These are phyloP conservation scores for Boletus bicolor DNA, from an alignment of 768 basidiomycete genomes.

Conservation along the genomic window DNA sequence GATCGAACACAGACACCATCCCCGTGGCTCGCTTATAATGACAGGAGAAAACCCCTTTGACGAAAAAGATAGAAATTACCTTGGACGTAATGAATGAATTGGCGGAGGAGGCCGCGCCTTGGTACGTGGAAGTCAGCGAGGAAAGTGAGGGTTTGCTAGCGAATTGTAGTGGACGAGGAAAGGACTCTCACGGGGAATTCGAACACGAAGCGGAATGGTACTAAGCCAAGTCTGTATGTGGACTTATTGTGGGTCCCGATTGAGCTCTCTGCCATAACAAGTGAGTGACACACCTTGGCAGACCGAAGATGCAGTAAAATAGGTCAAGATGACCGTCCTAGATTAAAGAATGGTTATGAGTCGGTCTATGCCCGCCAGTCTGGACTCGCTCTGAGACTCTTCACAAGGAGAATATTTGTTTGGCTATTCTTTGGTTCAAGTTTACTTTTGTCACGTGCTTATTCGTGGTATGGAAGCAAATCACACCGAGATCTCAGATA, in stretches of 20 bases:
- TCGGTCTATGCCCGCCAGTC: conserved; percentile 23
- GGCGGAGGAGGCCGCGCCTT: conserved; percentile 74
- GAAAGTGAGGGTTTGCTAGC: background rate
- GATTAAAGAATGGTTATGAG: conserved; percentile 2
- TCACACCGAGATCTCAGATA: background rate
- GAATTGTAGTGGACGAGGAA: background rate
- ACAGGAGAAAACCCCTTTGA: conserved; percentile 3
- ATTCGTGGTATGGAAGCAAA: background rate
- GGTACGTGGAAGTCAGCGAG: conserved; percentile 14
- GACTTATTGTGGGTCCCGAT: conserved; percentile 53
- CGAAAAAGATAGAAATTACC: conserved; percentile 36
- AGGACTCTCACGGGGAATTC: conserved; percentile 27
- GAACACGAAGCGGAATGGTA: conserved; percentile 41
- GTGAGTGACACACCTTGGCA: conserved; percentile 15
- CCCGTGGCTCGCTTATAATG: conserved; percentile 24
- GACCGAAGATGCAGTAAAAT: too few species aligned
- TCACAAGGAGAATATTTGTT: conserved; percentile 22
- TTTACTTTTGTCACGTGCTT: conserved; percentile 45
- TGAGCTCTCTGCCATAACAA: conserved; percentile 34
- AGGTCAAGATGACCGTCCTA: conserved; percentile 10
- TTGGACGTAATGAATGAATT: conserved; percentile 55
- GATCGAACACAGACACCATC: conserved; percentile 16
- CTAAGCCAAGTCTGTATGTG: conserved; percentile 39
- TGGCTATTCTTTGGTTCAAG: conserved; percentile 48
- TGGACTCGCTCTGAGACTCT: background rate